These are phyloP conservation scores for Populus davidiana DNA, from an alignment of 345 rosid species.

Conservation along the genomic window DNA sequence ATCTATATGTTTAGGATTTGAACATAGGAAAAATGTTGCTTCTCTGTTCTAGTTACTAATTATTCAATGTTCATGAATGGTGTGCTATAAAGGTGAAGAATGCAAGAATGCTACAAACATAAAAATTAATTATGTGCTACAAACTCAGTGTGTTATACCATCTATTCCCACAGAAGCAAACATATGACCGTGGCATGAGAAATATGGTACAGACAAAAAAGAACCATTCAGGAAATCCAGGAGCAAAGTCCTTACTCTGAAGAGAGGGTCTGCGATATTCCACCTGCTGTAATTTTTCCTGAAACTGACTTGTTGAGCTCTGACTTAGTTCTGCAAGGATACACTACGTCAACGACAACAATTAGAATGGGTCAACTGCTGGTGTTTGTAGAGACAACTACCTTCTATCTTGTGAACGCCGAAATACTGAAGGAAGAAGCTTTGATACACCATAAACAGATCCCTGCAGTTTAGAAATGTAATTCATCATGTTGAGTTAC, in stretches of 20 bases:
- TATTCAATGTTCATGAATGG: neutral
- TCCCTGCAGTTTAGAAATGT: constrained; percentile 37
- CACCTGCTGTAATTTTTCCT: constrained; percentile 30
- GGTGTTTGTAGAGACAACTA: constrained; percentile 14
- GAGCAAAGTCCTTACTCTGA: constrained; percentile 33
- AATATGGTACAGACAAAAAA: neutral
- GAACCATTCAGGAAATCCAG: neutral
- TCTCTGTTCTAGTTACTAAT: neutral
- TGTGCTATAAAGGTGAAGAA: neutral
- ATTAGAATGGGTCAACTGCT: constrained; percentile 1
- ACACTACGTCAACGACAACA: constrained; percentile 1
- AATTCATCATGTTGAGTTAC: constrained; percentile 4
- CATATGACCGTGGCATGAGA: neutral
- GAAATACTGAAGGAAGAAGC: constrained; percentile 35
- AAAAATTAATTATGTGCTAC: neutral
- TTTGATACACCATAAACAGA: constrained; percentile 38
- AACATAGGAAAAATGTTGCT: constrained; percentile 1
- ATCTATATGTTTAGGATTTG: constrained; percentile 8
- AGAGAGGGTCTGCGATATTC: constrained; percentile 28
- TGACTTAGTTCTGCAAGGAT: constrained; percentile 34
- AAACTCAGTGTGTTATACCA: neutral
- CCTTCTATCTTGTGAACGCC: constrained; percentile 51
- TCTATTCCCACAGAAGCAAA: neutral
- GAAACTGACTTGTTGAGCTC: constrained; percentile 37
- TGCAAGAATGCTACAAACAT: neutral